These are phyloP conservation scores for Mucor racemosus DNA, from an alignment of 371 early-diverging fungal genomes.

Conservation along the genomic window DNA sequence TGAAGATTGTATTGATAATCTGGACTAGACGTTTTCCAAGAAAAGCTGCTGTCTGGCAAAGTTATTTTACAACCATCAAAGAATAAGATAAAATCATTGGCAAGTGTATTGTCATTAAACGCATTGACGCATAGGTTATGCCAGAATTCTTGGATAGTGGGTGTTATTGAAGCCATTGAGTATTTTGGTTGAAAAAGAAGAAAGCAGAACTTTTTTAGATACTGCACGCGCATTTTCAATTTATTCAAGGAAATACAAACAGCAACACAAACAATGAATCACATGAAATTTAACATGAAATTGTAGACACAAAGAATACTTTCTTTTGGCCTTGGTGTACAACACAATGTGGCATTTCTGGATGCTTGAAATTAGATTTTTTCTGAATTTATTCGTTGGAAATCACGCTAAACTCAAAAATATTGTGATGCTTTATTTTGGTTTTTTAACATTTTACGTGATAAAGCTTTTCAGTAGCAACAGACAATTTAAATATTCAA, in stretches of 20 bases:
- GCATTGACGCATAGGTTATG: constrained; percentile 22
- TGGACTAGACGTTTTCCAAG: constrained; percentile 1
- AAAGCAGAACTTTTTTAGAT: background rate
- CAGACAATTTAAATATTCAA: too few relatives aligned
- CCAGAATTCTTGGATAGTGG: constrained; percentile 23
- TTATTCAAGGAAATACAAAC: background rate
- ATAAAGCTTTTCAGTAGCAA: too few relatives aligned
- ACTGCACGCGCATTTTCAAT: background rate
- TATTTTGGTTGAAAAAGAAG: background rate
- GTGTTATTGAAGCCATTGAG: background rate
- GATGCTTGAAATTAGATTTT: too few relatives aligned
- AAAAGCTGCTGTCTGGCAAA: background rate
- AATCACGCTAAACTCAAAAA: too few relatives aligned
- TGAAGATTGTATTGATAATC: constrained; percentile 9
- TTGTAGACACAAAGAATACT: too few relatives aligned
- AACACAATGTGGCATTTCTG: too few relatives aligned
- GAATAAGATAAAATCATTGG: constrained; percentile 34
- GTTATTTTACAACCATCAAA: constrained; percentile 23
- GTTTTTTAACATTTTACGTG: too few relatives aligned
- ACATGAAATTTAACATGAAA: background rate
- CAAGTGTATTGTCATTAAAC: constrained; percentile 28
- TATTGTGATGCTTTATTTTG: too few relatives aligned
- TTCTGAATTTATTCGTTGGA: too few relatives aligned
- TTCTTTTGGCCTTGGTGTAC: too few relatives aligned
- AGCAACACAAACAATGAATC: background rate